These are phyloP conservation scores for Talaromyces sp. DNA, from an alignment of 2,329 filamentous ascomycete species.

Conservation along the genomic window DNA sequence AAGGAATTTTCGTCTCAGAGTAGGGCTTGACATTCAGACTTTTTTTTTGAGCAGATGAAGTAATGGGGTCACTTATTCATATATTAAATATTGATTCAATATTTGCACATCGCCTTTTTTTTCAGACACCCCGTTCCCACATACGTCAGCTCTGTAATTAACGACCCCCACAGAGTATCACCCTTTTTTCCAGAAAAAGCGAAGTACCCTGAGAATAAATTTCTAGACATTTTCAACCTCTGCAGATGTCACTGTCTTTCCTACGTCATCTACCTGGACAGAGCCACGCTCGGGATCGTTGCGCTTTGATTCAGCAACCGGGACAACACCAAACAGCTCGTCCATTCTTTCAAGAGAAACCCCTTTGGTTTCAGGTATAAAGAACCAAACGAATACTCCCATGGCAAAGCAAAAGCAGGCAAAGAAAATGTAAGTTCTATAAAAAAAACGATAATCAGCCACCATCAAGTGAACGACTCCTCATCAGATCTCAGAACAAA, in stretches of 20 bases:
- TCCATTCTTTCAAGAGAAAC: slow-evolving; percentile 59
- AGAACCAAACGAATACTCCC: slow-evolving; percentile 55
- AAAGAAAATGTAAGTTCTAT: slow-evolving; percentile 30
- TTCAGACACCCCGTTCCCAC: neutral
- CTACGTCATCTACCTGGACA: neutral
- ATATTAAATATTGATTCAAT: neutral
- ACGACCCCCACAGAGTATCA: neutral
- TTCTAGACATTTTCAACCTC: neutral
- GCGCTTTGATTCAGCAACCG: neutral
- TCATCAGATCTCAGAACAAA: too few relatives aligned
- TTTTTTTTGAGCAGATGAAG: neutral
- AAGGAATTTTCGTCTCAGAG: neutral
- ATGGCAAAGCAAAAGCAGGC: slow-evolving; percentile 11
- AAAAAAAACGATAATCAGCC: slow-evolving; percentile 35
- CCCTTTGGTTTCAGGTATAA: slow-evolving; percentile 70
- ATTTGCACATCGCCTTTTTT: neutral
- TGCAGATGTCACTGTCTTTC: neutral
- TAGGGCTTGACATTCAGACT: neutral
- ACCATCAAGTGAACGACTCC: slow-evolving; percentile 54
- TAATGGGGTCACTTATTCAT: neutral
- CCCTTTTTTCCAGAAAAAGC: neutral
- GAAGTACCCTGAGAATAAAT: neutral
- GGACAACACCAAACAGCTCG: slow-evolving; percentile 49
- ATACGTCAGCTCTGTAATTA: neutral
- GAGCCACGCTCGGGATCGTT: neutral